Evolutionary conservation across 768 basidiomycete genomes (phyloP), one percentile per base, ranked within the genome.

Genomic region (Floccularia luteovirens): DNA sequence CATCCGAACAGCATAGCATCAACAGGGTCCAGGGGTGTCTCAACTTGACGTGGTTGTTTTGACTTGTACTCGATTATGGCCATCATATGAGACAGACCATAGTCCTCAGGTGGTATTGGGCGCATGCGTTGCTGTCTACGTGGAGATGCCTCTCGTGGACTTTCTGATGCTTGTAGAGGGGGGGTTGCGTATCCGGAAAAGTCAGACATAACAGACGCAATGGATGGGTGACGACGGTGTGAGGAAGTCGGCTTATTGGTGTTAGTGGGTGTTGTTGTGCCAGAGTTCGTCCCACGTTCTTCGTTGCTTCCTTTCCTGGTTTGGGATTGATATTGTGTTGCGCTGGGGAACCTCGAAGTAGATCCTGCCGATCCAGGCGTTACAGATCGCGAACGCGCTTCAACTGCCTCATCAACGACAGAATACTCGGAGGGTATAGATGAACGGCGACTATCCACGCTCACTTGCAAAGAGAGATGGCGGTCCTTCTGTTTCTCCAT

Each of bases 51-150:
- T 23, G 56, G 51, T 39, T 63, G 51, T 28, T 58, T 54, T 19
- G 77, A 79, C 24, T 71, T 69, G 25, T 74, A 71, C 57, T 91
- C 83, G 41, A 96, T 90, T 31, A 93, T 70, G 19, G 88, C 82
- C 73, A 96, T 73, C 88, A 96, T 91, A 38, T 80, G 72, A 5
- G 75, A 62, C 19, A 94, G 65, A 1, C 92, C 92, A 60, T 93
- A 93, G 57, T 93, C 90, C 53, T 93, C 80, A 45, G 70, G 73
- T n/a, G 75, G 75, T 35, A 83, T 59, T 31, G 75, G 55, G 24
- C 70, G 66, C 32, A 61, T 72, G 45, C 67, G 76, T 36, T 60
- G 60, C 30, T 62, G 61, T 1, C 63, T 55, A 42, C 63, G 70
- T 24, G 59, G 55, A 35, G 52, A 57, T 10, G 55, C 57, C 3